These are phyloP conservation scores for Pyrenophora graminea DNA, from an alignment of 2,329 filamentous ascomycete species.

Conservation along the genomic window DNA sequence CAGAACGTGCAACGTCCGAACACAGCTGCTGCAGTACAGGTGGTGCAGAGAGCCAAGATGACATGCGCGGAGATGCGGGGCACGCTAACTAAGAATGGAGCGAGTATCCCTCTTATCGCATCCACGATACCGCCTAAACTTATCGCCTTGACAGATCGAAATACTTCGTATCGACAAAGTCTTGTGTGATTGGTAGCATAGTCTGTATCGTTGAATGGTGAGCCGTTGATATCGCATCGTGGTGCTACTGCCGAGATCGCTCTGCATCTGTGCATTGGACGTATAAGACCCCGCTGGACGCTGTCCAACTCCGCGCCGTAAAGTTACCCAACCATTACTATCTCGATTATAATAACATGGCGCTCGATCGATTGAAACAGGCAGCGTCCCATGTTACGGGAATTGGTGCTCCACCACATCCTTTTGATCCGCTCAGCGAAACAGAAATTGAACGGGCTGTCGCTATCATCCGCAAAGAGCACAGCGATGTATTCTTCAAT, in stretches of 20 bases:
- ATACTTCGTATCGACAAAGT: not conserved
- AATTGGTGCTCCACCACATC: conserved; percentile 62
- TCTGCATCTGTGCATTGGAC: conserved; percentile 1
- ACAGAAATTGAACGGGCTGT: conserved; percentile 75
- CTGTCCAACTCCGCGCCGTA: conserved; percentile 11
- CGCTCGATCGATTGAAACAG: conserved; percentile 66
- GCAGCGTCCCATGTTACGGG: conserved; percentile 65
- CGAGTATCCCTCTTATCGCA: conserved; percentile 19
- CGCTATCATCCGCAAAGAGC: conserved; percentile 67
- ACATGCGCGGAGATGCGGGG: conserved; percentile 15
- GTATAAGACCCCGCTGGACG: conserved; percentile 29
- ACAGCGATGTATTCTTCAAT: conserved; percentile 80
- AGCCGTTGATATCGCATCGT: not conserved
- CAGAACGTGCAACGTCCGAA: conserved; percentile 1
- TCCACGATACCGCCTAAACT: conserved; percentile 11
- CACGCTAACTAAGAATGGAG: conserved; percentile 7
- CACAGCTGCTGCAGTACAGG: conserved; percentile 6
- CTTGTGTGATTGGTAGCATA: conserved; percentile 8
- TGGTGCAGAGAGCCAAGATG: conserved; percentile 12
- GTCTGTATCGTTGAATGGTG: not conserved
- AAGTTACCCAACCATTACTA: not conserved
- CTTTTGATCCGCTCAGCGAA: conserved; percentile 75
- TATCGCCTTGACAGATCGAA: conserved; percentile 7
- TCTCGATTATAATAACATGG: conserved; percentile 51
- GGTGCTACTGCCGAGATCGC: conserved; percentile 1